Conservation (phyloP, 352 stramenopile species). For the Pythium biforme region DNA sequence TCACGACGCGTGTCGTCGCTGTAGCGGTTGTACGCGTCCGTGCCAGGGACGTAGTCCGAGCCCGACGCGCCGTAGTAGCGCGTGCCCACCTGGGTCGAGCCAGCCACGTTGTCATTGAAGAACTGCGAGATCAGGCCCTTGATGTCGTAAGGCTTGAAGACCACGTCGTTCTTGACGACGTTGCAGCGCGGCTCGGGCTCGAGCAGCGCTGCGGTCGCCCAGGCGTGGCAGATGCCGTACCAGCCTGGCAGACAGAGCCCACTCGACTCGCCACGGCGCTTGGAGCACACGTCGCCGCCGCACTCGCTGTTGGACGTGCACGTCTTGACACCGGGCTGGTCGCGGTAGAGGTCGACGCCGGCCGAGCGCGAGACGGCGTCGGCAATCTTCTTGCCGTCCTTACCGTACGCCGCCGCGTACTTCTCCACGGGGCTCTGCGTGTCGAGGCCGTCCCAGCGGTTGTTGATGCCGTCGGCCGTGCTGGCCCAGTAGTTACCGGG, state of each 20-base stretch:
- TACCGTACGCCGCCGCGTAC: constrained; percentile 26
- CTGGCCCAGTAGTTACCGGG: constrained; percentile 66
- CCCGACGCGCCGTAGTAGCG: constrained; percentile 14
- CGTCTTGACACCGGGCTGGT: background rate
- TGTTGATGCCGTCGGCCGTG: constrained; percentile 68
- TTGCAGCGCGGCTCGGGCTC: constrained; percentile 24
- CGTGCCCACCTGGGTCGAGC: constrained; percentile 16
- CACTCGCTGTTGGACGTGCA: constrained; percentile 21
- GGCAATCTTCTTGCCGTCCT: constrained; percentile 26
- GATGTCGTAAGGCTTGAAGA: constrained; percentile 32
- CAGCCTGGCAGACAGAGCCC: constrained; percentile 19
- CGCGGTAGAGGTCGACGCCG: constrained; percentile 19
- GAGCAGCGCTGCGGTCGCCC: constrained; percentile 21
- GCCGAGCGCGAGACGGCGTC: constrained; percentile 23
- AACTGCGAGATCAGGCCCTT: constrained; percentile 36
- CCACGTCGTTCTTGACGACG: constrained; percentile 25
- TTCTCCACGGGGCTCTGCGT: constrained; percentile 29
- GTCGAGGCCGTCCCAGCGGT: constrained; percentile 33
- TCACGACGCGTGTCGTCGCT: constrained; percentile 19
- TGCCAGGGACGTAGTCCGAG: background rate
- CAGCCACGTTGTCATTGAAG: constrained; percentile 18
- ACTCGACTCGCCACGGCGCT: constrained; percentile 5
- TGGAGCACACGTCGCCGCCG: constrained; percentile 13
- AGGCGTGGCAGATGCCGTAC: constrained; percentile 27
- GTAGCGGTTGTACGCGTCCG: constrained; percentile 21